These are phyloP conservation scores for Tetrahymena elliotti DNA, from an alignment of 73 alveolate genomes.

Conservation along the genomic window DNA sequence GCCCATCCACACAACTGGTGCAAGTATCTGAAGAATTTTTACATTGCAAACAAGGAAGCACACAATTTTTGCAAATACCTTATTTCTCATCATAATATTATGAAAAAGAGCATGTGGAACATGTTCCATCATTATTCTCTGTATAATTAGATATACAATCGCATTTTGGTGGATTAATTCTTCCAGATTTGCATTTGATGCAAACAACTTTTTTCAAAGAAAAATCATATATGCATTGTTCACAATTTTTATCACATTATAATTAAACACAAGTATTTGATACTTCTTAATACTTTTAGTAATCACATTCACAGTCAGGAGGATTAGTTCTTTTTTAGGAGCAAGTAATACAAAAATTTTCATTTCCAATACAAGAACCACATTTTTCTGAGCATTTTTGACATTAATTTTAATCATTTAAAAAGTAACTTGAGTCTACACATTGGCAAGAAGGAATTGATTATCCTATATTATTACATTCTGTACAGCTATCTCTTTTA, in stretches of 20 bases:
- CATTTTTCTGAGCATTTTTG: background rate
- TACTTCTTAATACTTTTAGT: background rate
- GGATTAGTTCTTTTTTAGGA: background rate
- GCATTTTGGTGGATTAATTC: background rate
- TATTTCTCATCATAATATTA: background rate
- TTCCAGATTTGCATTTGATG: background rate
- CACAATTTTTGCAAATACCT: background rate
- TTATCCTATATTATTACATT: background rate
- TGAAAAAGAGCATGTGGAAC: background rate
- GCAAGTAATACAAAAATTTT: background rate
- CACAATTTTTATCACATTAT: background rate
- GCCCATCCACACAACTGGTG: background rate
- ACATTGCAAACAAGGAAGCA: background rate
- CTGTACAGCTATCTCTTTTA: background rate
- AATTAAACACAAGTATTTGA: background rate
- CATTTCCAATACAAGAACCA: background rate
- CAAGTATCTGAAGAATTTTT: background rate
- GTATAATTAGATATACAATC: background rate
- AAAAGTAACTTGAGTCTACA: background rate
- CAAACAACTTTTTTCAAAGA: background rate
- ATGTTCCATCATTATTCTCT: background rate
- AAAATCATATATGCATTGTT: background rate
- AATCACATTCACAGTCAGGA: background rate
- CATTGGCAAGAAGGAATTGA: background rate
- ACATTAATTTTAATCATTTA: background rate